These are phyloP conservation scores for Cladosporium sp. DNA, from an alignment of 2,329 filamentous ascomycete genomes.

Conservation along the genomic window DNA sequence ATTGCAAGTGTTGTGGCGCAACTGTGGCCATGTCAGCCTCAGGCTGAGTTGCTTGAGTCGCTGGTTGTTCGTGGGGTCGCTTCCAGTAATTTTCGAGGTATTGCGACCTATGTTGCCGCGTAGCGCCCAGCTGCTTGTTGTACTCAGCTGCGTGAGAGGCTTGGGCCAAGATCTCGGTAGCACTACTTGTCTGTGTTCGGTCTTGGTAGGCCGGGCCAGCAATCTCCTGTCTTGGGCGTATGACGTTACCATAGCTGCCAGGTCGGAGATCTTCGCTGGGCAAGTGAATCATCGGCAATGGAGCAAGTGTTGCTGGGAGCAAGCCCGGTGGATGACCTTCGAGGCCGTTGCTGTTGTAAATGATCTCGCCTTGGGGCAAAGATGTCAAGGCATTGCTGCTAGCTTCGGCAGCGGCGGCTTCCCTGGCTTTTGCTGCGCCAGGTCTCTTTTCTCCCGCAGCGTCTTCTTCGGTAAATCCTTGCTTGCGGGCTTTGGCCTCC, in stretches of 20 bases:
- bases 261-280: slow-evolving; percentile 76
- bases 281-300: slow-evolving; percentile 81
- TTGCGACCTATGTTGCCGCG: slow-evolving; percentile 74
- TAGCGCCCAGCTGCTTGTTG: slow-evolving; percentile 79
- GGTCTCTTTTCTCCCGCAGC: slow-evolving; percentile 93
- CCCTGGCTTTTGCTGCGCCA: slow-evolving; percentile 82
- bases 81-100: slow-evolving; percentile 82
- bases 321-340: slow-evolving; percentile 41
- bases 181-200: slow-evolving; percentile 71
- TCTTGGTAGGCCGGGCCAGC: slow-evolving; percentile 87
- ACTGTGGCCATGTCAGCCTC: slow-evolving; percentile 42
- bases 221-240: slow-evolving; percentile 85
- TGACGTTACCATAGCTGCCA: slow-evolving; percentile 80
- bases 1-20: slow-evolving; percentile 48
- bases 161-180: slow-evolving; percentile 79
- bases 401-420: slow-evolving; percentile 70
- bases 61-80: slow-evolving; percentile 72
- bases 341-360: slow-evolving; percentile 71
- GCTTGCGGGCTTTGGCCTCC: slow-evolving; percentile 95
- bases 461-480: slow-evolving; percentile 97
- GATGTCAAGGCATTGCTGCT: slow-evolving; percentile 58
- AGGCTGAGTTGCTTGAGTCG: slow-evolving; percentile 47
- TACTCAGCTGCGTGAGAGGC: slow-evolving; percentile 87
- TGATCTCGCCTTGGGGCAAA: slow-evolving; percentile 78
- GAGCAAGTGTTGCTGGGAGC: slow-evolving; percentile 63